These are phyloP conservation scores for Lactarius vividus DNA, from an alignment of 768 basidiomycete species.

Conservation along the genomic window DNA sequence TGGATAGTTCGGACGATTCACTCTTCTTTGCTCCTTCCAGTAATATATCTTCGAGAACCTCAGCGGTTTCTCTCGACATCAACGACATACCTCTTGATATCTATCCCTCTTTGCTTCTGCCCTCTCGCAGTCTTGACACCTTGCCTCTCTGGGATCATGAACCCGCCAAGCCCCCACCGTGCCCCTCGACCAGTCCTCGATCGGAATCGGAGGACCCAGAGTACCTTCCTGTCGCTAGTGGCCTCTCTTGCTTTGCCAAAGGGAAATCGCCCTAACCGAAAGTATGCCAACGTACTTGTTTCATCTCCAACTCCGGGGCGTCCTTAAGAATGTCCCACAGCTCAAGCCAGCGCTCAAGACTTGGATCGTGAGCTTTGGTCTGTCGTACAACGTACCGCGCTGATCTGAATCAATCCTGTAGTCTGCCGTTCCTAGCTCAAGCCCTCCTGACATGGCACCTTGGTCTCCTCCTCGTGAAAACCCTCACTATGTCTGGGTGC, in stretches of 20 bases:
- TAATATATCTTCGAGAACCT: constrained; percentile 16
- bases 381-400: background rate
- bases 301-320: constrained; percentile 25
- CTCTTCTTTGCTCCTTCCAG: constrained; percentile 24
- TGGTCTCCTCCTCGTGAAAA: constrained; percentile 26
- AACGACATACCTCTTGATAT: constrained; percentile 16
- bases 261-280: constrained; percentile 11
- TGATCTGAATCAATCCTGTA: constrained; percentile 8
- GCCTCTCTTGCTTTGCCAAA: constrained; percentile 25
- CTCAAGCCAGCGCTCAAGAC: constrained; percentile 23
- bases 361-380: constrained; percentile 25
- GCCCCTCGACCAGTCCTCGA: constrained; percentile 3
- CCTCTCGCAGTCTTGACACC: constrained; percentile 21
- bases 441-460: constrained; percentile 23
- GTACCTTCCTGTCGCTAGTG: constrained; percentile 21
- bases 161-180: constrained; percentile 14
- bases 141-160: constrained; percentile 16
- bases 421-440: constrained; percentile 13
- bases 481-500: constrained; percentile 21
- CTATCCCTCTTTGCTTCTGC: constrained; percentile 24
- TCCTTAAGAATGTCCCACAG: constrained; percentile 18
- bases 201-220: constrained; percentile 11
- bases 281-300: constrained; percentile 23
- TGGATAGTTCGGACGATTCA: constrained; percentile 27
- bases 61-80: constrained; percentile 25